Percentiles rank a stretch among this genome's conserved stretches.
Evolutionary conservation across 192 early-diverging fungal genomes (phyloP).

Genomic region (Backusella tuberculispora): DNA sequence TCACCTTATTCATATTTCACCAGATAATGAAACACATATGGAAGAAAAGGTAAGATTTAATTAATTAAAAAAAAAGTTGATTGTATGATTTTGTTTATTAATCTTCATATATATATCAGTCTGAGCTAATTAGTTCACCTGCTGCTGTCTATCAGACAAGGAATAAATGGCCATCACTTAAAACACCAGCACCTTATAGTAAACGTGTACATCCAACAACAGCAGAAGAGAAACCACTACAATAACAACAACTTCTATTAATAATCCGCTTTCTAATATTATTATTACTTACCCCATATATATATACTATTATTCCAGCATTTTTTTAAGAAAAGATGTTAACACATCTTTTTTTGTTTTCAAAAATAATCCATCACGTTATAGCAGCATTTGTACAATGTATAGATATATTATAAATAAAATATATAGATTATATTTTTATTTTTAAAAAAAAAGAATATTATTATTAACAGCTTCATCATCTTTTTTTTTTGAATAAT

Average conservation of each 20-base stretch:
- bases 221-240: not conserved
- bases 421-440: not conserved
- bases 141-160: not conserved
- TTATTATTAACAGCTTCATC: not conserved
- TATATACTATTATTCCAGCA: not conserved
- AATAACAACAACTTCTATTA: not conserved
- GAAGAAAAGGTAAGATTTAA: conserved; percentile 43
- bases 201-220: conserved; percentile 7
- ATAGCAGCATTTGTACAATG: not conserved
- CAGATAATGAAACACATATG: conserved; percentile 32
- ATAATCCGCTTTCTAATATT: not conserved
- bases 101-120: not conserved
- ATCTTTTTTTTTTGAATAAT: no score
- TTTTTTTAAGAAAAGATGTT: conserved; percentile 9
- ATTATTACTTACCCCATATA: not conserved
- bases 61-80: not conserved
- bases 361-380: not conserved
- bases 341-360: not conserved
- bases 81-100: not conserved
- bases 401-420: conserved; percentile 4
- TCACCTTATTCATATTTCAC: conserved; percentile 37
- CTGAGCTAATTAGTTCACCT: not conserved
- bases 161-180: not conserved
- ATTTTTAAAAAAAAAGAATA: not conserved
- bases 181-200: not conserved